Percentiles rank a stretch among this genome's conserved stretches.
phyloP scores from a whole-genome alignment of 495 filamentous ascomycete genomes.

The Tuber calosporum region DNA sequence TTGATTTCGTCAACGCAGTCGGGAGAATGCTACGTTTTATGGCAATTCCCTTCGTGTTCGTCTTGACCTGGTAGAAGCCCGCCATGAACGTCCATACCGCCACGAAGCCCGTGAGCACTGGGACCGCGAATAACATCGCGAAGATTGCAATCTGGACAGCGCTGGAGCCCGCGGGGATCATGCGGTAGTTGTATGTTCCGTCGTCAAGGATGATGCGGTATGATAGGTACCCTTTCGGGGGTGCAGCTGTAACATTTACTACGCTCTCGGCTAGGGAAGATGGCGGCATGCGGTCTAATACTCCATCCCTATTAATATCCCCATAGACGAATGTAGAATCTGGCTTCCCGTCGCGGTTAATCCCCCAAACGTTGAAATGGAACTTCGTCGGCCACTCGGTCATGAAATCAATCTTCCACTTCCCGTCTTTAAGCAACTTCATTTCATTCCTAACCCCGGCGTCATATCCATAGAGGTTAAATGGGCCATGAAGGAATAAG shows the following conservation, averaged over 20 bases:
- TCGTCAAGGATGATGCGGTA: conserved; percentile 57
- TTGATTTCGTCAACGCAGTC: conserved; percentile 43
- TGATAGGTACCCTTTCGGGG: conserved; percentile 51
- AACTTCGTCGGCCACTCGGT: conserved; percentile 59
- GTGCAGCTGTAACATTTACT: conserved; percentile 57
- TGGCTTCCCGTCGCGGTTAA: conserved; percentile 58
- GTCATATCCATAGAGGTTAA: conserved; percentile 64
- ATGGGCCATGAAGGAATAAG: conserved; percentile 59
- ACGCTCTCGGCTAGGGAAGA: conserved; percentile 51
- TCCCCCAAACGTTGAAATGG: conserved; percentile 63
- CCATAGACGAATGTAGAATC: conserved; percentile 55
- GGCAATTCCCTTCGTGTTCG: conserved; percentile 58
- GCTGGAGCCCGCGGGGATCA: conserved; percentile 52
- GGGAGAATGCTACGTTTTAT: conserved; percentile 36
- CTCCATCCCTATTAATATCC: conserved; percentile 55
- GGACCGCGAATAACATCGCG: conserved; percentile 53
- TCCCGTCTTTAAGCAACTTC: conserved; percentile 50
- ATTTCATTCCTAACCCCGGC: conserved; percentile 54
- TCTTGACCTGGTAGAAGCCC: conserved; percentile 64
- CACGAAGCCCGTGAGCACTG: conserved; percentile 48
- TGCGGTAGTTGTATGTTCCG: conserved; percentile 48
- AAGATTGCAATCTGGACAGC: conserved; percentile 55
- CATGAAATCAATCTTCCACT: conserved; percentile 58
- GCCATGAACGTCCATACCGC: conserved; percentile 57
- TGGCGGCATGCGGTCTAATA: conserved; percentile 60